Percentiles rank a stretch among this genome's conserved stretches.
Conservation (phyloP, 2,329 filamentous ascomycete species). For the Fusarium sp. region DNA sequence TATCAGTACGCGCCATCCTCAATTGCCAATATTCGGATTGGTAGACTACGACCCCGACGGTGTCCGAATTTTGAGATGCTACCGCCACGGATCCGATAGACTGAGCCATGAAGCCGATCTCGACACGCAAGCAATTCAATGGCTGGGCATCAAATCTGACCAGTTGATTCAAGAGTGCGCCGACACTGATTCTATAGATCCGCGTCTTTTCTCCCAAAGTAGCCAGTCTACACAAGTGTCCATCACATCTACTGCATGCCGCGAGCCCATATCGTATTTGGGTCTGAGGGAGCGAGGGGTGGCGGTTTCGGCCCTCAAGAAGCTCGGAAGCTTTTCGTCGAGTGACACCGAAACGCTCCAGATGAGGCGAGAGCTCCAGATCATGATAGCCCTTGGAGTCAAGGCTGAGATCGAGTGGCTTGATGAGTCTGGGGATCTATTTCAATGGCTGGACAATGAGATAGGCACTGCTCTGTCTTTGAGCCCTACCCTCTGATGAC, state of each 20-base stretch:
- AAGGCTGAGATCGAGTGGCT: constrained; percentile 84
- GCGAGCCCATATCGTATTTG: constrained; percentile 54
- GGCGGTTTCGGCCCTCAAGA: constrained; percentile 65
- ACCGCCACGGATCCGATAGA: constrained; percentile 75
- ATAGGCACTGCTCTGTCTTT: constrained; percentile 42
- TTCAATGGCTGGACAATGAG: constrained; percentile 61
- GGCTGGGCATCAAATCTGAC: constrained; percentile 70
- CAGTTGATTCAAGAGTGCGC: constrained; percentile 51
- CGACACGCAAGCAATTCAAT: constrained; percentile 64
- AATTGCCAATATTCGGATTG: constrained; percentile 70
- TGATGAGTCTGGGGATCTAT: constrained; percentile 65
- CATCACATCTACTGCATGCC: constrained; percentile 44
- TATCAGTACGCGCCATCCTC: constrained; percentile 60
- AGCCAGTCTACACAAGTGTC: constrained; percentile 31
- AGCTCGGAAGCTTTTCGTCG: constrained; percentile 46
- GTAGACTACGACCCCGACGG: constrained; percentile 85
- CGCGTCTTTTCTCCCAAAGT: neutral
- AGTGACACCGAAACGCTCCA: constrained; percentile 50
- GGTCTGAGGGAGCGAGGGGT: constrained; percentile 68
- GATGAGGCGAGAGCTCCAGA: constrained; percentile 70
- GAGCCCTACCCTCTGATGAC: neutral
- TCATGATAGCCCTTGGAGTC: constrained; percentile 78
- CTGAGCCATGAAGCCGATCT: constrained; percentile 70
- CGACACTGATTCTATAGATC: neutral
- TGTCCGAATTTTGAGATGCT: constrained; percentile 78